Conservation (phyloP, 176 grass and related monocot genomes). For the Tuctoria greenei region DNA sequence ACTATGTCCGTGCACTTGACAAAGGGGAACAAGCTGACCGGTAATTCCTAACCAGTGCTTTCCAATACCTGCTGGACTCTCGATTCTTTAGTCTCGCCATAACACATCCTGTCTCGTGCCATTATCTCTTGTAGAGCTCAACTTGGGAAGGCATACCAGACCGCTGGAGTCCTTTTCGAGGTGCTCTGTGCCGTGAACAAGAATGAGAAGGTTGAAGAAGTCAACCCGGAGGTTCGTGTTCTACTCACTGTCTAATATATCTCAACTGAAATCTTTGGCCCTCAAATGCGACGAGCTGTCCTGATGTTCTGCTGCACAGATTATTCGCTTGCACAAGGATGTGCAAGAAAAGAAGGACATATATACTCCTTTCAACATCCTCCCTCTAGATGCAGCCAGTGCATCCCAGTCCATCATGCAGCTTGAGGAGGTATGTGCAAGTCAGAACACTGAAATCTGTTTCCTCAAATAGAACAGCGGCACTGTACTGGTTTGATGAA, state of each 20-base stretch:
- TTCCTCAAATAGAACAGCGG: neutral
- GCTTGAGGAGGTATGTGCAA: constrained; percentile 71
- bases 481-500: constrained; percentile 29
- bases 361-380: constrained; percentile 74
- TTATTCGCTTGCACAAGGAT: constrained; percentile 68
- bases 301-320: constrained; percentile 47
- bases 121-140: constrained; percentile 53
- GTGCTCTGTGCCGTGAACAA: constrained; percentile 91
- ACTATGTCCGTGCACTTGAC: constrained; percentile 87
- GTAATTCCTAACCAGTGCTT: constrained; percentile 40
- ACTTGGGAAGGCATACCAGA: constrained; percentile 94
- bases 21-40: constrained; percentile 89
- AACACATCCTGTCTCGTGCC: neutral
- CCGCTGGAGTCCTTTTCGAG: constrained; percentile 86
- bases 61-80: neutral
- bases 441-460: constrained; percentile 20
- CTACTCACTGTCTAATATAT: constrained; percentile 6
- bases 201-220: constrained; percentile 93
- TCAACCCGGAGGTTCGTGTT: constrained; percentile 72
- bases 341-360: constrained; percentile 96
- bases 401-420: constrained; percentile 94
- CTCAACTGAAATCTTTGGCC: constrained; percentile 22
- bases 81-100: neutral
- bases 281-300: constrained; percentile 32
- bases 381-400: constrained; percentile 80